phyloP scores from a whole-genome alignment of 1,139 yeast species.

The Arxiozyma heterogenica region DNA sequence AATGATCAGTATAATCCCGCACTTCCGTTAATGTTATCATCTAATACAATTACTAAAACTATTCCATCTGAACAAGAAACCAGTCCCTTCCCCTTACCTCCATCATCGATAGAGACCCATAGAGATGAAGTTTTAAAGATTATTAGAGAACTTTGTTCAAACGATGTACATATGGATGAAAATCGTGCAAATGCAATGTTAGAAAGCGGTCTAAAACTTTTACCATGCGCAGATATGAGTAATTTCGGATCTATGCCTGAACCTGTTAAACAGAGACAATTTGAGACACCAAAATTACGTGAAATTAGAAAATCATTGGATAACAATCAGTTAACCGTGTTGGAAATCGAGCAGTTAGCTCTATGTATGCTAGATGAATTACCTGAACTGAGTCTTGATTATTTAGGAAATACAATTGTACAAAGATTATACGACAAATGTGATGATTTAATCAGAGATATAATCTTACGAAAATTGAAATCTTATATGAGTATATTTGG shows the following conservation, averaged over 20 bases:
- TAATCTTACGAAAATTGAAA: slow-evolving; percentile 69
- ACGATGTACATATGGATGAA: slow-evolving; percentile 10
- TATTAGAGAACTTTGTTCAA: slow-evolving; percentile 23
- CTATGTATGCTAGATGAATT: slow-evolving; percentile 80
- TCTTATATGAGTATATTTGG: slow-evolving; percentile 86
- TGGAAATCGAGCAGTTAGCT: slow-evolving; percentile 75
- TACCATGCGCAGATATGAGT: slow-evolving; percentile 31
- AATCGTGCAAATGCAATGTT: slow-evolving; percentile 29
- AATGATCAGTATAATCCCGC: slow-evolving; percentile 4
- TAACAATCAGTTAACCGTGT: slow-evolving; percentile 30
- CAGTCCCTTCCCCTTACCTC: slow-evolving; percentile 30
- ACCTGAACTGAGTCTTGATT: slow-evolving; percentile 86
- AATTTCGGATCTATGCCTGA: slow-evolving; percentile 68
- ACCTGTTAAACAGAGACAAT: slow-evolving; percentile 53
- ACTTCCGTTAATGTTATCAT: slow-evolving; percentile 5
- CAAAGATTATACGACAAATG: slow-evolving; percentile 78
- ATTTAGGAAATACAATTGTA: slow-evolving; percentile 90
- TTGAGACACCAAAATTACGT: slow-evolving; percentile 76
- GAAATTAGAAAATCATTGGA: slow-evolving; percentile 52
- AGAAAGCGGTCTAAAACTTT: slow-evolving; percentile 32
- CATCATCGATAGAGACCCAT: slow-evolving; percentile 21
- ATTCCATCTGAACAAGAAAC: slow-evolving; percentile 24
- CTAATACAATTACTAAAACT: slow-evolving; percentile 5
- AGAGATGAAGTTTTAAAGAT: slow-evolving; percentile 15
- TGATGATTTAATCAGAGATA: slow-evolving; percentile 61